phyloP scores from a whole-genome alignment of 1,139 yeast genomes.

The Lodderomyces margitis region DNA sequence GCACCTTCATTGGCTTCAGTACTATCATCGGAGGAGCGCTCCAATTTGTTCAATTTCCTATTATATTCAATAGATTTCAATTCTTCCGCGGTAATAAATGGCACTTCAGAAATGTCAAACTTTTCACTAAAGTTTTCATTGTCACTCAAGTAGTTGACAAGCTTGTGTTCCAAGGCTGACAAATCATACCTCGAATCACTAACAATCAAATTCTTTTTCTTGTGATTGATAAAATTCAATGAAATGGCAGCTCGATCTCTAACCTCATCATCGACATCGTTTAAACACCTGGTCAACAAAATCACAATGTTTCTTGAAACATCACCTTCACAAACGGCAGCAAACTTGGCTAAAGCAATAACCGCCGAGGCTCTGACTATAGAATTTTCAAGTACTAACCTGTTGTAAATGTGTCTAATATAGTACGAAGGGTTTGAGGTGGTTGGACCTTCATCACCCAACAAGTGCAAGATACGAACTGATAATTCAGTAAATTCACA shows the following conservation, averaged over 20 bases:
- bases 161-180: constrained; percentile 71
- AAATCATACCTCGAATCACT: constrained; percentile 73
- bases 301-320: constrained; percentile 71
- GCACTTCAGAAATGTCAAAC: constrained; percentile 70
- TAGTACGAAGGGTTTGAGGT: constrained; percentile 85
- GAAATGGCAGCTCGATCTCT: constrained; percentile 96
- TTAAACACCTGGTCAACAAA: constrained; percentile 77
- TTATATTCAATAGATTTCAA: constrained; percentile 57
- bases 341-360: constrained; percentile 87
- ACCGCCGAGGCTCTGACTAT: constrained; percentile 96
- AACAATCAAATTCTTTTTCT: constrained; percentile 56
- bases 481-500: constrained; percentile 94
- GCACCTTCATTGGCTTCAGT: constrained; percentile 11
- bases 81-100: constrained; percentile 62
- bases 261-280: constrained; percentile 93
- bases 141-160: constrained; percentile 68
- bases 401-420: constrained; percentile 93
- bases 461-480: constrained; percentile 83
- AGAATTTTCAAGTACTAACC: constrained; percentile 94
- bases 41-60: constrained; percentile 55
- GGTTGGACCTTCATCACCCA: constrained; percentile 93
- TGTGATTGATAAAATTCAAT: constrained; percentile 58
- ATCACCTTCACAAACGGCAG: constrained; percentile 68
- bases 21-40: constrained; percentile 16
- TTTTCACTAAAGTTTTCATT: constrained; percentile 57